Evolutionary conservation across 1,139 yeast genomes (phyloP), one percentile per base, ranked within the genome.

Genomic region (Saccharomyces hybrid): DNA sequence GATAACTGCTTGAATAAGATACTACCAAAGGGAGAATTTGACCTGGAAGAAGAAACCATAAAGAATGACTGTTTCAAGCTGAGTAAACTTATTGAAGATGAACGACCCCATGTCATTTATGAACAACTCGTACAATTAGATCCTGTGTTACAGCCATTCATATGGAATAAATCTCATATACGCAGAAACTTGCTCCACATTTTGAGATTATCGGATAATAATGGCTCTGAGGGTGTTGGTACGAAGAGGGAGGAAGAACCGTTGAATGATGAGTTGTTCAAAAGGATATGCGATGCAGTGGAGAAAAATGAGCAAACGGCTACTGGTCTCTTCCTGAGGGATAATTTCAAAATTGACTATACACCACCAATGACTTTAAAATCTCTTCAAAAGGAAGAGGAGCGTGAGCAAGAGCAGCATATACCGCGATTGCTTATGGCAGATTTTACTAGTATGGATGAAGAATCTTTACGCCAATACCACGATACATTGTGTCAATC

Each of bases 81-180:
- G 48, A 55, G 55, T 13, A 60, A 60, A n/a, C 50, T 66, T 42
- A 49, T 66, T 5, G 28, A 47, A 27, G 66, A 59, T 14, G 69
- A 65, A 48, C 56, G 70, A 49, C 65, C 69, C 9, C 55, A 56
- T 29, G 63, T 66, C 8, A 64, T 67, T 2, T 67, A 66, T 47
- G 64, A 66, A 46, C 69, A 66, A 50, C 53, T 67, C 47, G 64
- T 66, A 7, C 61, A 59, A n/a, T 54, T 60, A 46, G 58, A 58
- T 23, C 54, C 62, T 9, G 57, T 53, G 6, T 49, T 61, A 20
- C 57, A 57, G 23, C 67, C 69, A 3, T 59, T 66, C 27, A 54
- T 58, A 9, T 67, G 71, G 71, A 58, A 57, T n/a, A 59, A 57
- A 29, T 65, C 69, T 5, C 55, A 59, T 31, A 46, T 66, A 50